phyloP scores from a whole-genome alignment of 2,329 filamentous ascomycete species.

The Aschersonia sp. region DNA sequence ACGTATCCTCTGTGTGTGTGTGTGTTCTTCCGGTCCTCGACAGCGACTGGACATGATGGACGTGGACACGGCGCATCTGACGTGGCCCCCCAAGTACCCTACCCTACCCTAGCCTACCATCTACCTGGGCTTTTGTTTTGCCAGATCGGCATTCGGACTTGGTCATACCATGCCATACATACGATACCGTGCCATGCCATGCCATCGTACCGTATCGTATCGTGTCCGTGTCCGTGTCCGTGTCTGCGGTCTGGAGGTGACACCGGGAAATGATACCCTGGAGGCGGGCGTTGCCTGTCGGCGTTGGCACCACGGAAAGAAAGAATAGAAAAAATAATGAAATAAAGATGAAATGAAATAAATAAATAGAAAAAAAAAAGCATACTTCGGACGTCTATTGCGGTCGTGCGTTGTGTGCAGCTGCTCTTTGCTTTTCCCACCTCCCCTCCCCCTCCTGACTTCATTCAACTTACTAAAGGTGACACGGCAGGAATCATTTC shows the following conservation, averaged over 20 bases:
- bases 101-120: too few relatives aligned
- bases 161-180: not conserved
- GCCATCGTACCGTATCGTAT: not conserved
- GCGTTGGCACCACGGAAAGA: too few relatives aligned
- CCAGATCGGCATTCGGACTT: not conserved
- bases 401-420: not conserved
- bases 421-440: too few relatives aligned
- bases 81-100: too few relatives aligned
- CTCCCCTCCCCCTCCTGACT: not conserved
- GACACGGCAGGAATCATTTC: not conserved
- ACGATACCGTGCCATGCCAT: not conserved
- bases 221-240: not conserved
- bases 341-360: not conserved
- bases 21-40: too few relatives aligned
- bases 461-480: not conserved
- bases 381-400: not conserved
- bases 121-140: too few relatives aligned
- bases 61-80: too few relatives aligned
- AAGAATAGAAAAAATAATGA: too few relatives aligned
- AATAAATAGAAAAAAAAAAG: not conserved
- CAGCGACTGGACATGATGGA: too few relatives aligned
- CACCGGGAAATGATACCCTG: not conserved
- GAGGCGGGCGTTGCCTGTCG: too few relatives aligned
- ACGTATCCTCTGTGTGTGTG: too few relatives aligned
- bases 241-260: not conserved